Percentiles rank a stretch among this genome's conserved stretches.
phyloP scores from a whole-genome alignment of 345 rosid genomes.

The Eucalyptus sp. region DNA sequence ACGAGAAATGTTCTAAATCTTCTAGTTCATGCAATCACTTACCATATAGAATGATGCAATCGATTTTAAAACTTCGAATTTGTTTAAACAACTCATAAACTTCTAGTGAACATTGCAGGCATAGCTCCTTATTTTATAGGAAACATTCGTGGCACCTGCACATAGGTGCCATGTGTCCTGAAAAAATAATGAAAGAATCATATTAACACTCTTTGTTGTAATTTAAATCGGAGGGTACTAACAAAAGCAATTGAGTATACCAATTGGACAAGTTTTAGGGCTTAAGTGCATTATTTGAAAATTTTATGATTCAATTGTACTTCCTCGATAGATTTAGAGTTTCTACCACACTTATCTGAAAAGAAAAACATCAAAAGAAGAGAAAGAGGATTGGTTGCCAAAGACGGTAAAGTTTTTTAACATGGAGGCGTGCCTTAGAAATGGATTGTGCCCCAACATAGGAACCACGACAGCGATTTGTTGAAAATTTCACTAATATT shows the following conservation, averaged over 20 bases:
- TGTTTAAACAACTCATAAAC: background rate
- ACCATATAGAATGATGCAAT: background rate
- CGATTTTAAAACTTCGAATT: background rate
- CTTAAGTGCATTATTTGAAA: background rate
- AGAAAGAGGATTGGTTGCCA: background rate
- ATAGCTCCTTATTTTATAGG: background rate
- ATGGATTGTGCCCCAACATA: background rate
- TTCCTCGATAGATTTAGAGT: background rate
- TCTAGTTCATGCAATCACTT: background rate
- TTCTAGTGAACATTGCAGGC: background rate
- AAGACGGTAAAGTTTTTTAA: background rate
- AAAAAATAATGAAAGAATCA: background rate
- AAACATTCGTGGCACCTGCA: background rate
- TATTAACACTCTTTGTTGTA: background rate
- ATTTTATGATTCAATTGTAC: background rate
- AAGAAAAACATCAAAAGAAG: background rate
- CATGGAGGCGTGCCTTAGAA: background rate
- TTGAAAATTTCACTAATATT: background rate
- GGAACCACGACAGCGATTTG: background rate
- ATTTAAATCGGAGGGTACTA: background rate
- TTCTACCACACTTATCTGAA: background rate
- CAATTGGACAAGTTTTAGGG: background rate
- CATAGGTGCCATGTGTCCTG: background rate
- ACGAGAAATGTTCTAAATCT: background rate
- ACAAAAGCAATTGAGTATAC: background rate